These are phyloP conservation scores for Pittosporum tobira DNA, from an alignment of 129 eudicot genomes.

Conservation along the genomic window DNA sequence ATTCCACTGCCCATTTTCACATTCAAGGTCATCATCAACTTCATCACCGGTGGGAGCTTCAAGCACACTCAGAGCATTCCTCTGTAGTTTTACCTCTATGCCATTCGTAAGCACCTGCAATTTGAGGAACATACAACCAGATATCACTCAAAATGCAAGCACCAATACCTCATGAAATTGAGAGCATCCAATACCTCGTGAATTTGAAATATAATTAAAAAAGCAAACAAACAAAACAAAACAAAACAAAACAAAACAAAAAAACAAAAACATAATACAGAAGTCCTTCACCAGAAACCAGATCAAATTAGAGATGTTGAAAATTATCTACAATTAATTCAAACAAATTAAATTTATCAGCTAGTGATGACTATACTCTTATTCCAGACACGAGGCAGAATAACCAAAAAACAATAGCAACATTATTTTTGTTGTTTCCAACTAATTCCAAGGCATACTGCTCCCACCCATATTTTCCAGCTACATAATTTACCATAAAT, in stretches of 20 bases:
- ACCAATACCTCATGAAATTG: background rate
- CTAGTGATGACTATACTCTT: background rate
- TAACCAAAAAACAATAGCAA: background rate
- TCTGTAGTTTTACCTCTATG: constrained; percentile 81
- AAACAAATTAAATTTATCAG: no score
- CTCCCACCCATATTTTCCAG: background rate
- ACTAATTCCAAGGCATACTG: no score
- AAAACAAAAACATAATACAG: no score
- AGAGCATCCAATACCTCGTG: background rate
- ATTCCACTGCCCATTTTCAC: constrained; percentile 64
- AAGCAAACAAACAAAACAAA: no score
- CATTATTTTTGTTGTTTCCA: background rate
- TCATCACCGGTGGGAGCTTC: constrained; percentile 92
- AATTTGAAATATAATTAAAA: no score
- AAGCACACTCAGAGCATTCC: constrained; percentile 83
- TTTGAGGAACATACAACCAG: background rate
- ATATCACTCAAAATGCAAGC: background rate
- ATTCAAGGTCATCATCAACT: constrained; percentile 69
- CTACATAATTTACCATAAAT: no score
- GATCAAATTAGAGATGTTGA: background rate
- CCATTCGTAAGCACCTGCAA: constrained; percentile 84
- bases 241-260: no score
- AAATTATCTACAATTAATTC: no score
- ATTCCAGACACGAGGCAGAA: background rate
- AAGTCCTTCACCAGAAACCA: background rate